phyloP scores from a whole-genome alignment of 2,329 filamentous ascomycete genomes.

The Colletotrichum liaoningense region DNA sequence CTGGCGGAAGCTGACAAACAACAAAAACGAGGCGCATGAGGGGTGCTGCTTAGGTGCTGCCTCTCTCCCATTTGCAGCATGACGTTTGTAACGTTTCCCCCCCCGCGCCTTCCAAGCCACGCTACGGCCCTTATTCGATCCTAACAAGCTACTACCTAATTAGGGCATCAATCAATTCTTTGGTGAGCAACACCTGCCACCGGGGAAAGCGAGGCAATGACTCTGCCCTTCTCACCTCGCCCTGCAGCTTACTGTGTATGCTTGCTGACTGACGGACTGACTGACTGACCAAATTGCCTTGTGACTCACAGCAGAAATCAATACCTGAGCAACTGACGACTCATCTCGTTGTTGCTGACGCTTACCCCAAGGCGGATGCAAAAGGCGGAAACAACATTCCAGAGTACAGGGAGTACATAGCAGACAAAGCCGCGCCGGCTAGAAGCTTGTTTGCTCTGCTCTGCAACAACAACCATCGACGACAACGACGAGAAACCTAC shows the following conservation, averaged over 20 bases:
- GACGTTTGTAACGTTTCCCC: constrained; percentile 11
- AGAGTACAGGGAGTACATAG: constrained; percentile 18
- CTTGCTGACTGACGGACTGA: background rate
- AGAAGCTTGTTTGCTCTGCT: constrained; percentile 23
- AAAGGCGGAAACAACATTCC: constrained; percentile 6
- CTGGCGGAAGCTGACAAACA: constrained; percentile 11
- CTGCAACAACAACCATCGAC: background rate
- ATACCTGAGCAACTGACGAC: background rate
- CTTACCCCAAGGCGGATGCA: constrained; percentile 1
- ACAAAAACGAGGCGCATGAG: background rate
- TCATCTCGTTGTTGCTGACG: constrained; percentile 10
- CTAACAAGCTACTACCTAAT: background rate
- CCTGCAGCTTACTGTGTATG: background rate
- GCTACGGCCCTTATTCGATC: background rate
- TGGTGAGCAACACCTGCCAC: constrained; percentile 8
- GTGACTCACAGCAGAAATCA: constrained; percentile 21
- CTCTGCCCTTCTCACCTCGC: background rate
- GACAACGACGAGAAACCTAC: background rate
- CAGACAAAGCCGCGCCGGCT: constrained; percentile 20
- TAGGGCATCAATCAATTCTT: background rate
- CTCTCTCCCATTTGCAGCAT: background rate
- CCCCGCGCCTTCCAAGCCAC: background rate
- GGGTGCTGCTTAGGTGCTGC: background rate
- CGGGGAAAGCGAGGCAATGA: constrained; percentile 4
- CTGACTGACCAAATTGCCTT: background rate